A percentile compares a stretch with the other conserved stretches of the same genome.
phyloP scores from a whole-genome alignment of 208 protist genomes.

The Strigomonas culicis region DNA sequence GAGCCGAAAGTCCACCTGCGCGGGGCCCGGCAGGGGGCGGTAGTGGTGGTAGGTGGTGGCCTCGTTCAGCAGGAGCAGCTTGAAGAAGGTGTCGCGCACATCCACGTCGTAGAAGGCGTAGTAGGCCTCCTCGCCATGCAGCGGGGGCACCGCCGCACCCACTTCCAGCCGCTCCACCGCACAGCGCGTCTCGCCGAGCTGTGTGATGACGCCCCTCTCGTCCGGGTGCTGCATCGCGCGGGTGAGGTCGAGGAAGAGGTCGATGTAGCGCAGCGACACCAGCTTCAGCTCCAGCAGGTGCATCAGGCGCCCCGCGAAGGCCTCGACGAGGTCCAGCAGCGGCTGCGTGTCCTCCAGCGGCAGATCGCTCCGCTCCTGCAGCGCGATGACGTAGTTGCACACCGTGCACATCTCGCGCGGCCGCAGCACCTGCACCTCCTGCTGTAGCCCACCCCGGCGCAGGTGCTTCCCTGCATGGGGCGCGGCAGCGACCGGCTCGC shows the following conservation, averaged over 20 bases:
- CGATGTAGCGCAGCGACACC: slow-evolving; percentile 43
- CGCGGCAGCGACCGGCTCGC: too few species aligned
- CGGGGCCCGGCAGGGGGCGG: slow-evolving; percentile 45
- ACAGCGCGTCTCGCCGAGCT: slow-evolving; percentile 20
- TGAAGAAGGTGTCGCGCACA: slow-evolving; percentile 60
- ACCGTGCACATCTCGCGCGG: slow-evolving; percentile 61
- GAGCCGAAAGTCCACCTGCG: slow-evolving; percentile 74
- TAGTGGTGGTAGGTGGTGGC: slow-evolving; percentile 48
- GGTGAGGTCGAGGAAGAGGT: slow-evolving; percentile 40
- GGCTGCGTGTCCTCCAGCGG: slow-evolving; percentile 49
- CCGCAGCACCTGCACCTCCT: slow-evolving; percentile 20
- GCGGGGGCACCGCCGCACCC: background rate
- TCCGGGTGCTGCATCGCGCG: slow-evolving; percentile 55
- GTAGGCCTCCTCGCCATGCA: slow-evolving; percentile 42
- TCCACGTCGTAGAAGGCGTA: slow-evolving; percentile 59
- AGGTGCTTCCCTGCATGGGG: too few species aligned
- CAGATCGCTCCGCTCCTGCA: slow-evolving; percentile 47
- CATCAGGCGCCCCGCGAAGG: slow-evolving; percentile 44
- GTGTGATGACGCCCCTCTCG: slow-evolving; percentile 24
- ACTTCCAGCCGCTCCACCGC: slow-evolving; percentile 10
- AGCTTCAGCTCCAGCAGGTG: slow-evolving; percentile 42
- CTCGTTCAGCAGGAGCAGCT: slow-evolving; percentile 46
- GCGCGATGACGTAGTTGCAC: slow-evolving; percentile 22
- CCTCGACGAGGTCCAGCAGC: slow-evolving; percentile 43
- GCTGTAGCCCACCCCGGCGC: too few species aligned